phyloP scores from a whole-genome alignment of 306 rosid species.

The Cicer arietinum region DNA sequence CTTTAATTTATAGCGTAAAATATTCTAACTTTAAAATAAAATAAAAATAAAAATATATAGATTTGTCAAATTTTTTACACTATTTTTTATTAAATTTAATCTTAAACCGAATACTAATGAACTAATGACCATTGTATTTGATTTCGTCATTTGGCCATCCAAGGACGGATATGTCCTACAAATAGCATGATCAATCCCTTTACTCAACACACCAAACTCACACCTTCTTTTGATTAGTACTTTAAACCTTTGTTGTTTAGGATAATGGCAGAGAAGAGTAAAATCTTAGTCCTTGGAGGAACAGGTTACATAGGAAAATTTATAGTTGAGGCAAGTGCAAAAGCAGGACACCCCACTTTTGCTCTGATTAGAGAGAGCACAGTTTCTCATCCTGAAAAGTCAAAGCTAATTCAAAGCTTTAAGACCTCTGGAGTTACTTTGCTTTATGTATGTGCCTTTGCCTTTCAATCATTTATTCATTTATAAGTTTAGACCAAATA shows the following conservation, averaged over 20 bases:
- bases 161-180: background rate
- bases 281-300: conserved; percentile 52
- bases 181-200: conserved; percentile 5
- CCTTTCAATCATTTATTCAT: conserved; percentile 8
- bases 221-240: background rate
- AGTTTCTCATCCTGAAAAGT: conserved; percentile 43
- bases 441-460: conserved; percentile 38
- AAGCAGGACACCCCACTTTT: conserved; percentile 53
- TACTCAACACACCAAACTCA: background rate
- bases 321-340: conserved; percentile 50
- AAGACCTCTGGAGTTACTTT: conserved; percentile 49
- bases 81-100: too few species aligned
- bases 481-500: background rate
- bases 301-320: conserved; percentile 52
- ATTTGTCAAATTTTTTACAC: too few species aligned
- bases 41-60: too few species aligned
- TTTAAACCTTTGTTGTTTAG: background rate
- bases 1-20: background rate
- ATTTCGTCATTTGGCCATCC: too few species aligned
- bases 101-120: background rate
- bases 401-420: conserved; percentile 46
- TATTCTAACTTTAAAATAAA: too few species aligned
- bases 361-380: conserved; percentile 46
- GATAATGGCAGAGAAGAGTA: conserved; percentile 50
- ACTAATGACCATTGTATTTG: background rate